phyloP scores from a whole-genome alignment of 129 eudicot species.

The Lonicera japonica region DNA sequence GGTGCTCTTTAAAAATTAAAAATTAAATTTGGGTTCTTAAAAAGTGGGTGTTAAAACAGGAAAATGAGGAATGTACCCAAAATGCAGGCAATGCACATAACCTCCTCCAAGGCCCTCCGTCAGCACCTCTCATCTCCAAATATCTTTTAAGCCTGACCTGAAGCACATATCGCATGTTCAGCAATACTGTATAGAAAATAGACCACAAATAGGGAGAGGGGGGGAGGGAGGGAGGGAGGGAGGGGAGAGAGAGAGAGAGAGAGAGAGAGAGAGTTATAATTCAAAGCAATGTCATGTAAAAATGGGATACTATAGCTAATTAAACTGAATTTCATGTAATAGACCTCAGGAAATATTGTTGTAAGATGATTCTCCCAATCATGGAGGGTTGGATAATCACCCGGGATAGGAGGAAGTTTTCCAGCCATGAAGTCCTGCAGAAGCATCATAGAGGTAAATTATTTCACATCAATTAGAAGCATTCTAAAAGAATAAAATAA shows the following conservation, averaged over 20 bases:
- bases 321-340: background rate
- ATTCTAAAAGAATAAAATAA: background rate
- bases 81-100: slow-evolving; percentile 95
- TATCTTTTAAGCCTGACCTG: slow-evolving; percentile 96
- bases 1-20: too few species aligned
- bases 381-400: slow-evolving; percentile 77
- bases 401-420: slow-evolving; percentile 76
- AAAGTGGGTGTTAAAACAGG: too few species aligned
- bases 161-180: background rate
- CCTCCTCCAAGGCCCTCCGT: slow-evolving; percentile 99
- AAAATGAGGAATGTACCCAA: slow-evolving; percentile 57
- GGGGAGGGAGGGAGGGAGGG: too few species aligned
- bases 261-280: too few species aligned
- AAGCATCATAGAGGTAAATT: slow-evolving; percentile 5
- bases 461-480: background rate
- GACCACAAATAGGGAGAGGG: too few species aligned
- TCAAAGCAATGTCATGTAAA: background rate
- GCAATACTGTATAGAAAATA: background rate
- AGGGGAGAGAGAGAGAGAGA: too few species aligned
- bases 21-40: too few species aligned
- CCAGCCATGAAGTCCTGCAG: slow-evolving; percentile 86
- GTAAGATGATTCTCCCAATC: slow-evolving; percentile 99
- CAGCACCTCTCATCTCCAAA: slow-evolving; percentile 99
- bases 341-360: slow-evolving; percentile 91
- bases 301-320: background rate